Conservation (phyloP, 2,329 filamentous ascomycete genomes). For the Pseudogymnoascus sp. region DNA sequence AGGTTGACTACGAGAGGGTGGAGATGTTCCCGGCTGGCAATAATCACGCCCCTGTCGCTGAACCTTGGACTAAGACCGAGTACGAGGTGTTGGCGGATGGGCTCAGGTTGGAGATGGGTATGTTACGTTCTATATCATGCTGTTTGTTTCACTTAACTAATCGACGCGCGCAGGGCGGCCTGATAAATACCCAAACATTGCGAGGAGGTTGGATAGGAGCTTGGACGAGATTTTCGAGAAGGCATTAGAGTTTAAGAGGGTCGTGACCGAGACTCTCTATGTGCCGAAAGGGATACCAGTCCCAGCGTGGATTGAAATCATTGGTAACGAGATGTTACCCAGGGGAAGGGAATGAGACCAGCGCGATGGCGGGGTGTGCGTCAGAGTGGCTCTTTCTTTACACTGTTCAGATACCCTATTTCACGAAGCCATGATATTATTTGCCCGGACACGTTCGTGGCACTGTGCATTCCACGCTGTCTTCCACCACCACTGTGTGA, state of each 20-base stretch:
- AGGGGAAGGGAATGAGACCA: background rate
- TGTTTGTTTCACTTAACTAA: background rate
- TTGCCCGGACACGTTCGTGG: background rate
- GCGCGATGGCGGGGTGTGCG: background rate
- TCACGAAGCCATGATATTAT: background rate
- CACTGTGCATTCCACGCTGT: background rate
- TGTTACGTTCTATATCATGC: background rate
- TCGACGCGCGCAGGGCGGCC: slow-evolving; percentile 1
- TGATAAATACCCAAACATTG: slow-evolving; percentile 18
- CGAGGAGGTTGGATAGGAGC: slow-evolving; percentile 16
- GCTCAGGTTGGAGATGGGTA: slow-evolving; percentile 8
- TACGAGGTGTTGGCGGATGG: slow-evolving; percentile 1
- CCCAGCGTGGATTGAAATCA: background rate
- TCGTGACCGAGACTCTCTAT: slow-evolving; percentile 16
- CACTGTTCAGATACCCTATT: slow-evolving; percentile 2
- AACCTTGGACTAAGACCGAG: slow-evolving; percentile 3
- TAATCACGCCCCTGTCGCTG: background rate
- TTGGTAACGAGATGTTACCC: background rate
- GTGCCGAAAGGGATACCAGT: background rate
- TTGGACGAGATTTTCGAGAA: slow-evolving; percentile 25
- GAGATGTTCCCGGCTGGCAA: slow-evolving; percentile 17
- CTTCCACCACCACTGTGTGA: background rate
- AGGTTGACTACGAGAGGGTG: slow-evolving; percentile 7
- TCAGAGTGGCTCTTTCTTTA: slow-evolving; percentile 1
- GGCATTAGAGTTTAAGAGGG: slow-evolving; percentile 23